Percentiles rank a stretch among this genome's conserved stretches.
phyloP scores from a whole-genome alignment of 2,329 filamentous ascomycete species.

The Claviceps cyperi region DNA sequence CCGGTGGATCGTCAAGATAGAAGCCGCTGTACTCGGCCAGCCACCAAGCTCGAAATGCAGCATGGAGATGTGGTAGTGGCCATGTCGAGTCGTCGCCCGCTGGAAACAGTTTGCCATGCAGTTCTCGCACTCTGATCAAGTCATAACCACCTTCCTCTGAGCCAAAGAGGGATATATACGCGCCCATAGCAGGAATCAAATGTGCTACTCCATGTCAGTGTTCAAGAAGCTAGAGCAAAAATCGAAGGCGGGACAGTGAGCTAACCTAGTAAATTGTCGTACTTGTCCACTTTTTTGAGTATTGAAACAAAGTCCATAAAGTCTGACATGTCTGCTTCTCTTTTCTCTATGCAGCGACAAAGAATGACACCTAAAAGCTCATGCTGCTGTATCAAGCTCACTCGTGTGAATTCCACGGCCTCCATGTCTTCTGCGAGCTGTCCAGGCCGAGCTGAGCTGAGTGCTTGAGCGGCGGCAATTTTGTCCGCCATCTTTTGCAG shows the following conservation, averaged over 20 bases:
- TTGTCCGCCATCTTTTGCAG: constrained; percentile 64
- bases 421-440: constrained; percentile 51
- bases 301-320: constrained; percentile 57
- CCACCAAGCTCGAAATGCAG: constrained; percentile 73
- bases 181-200: constrained; percentile 64
- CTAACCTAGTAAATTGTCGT: constrained; percentile 49
- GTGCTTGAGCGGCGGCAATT: constrained; percentile 56
- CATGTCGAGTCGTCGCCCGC: constrained; percentile 54
- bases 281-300: constrained; percentile 58
- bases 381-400: constrained; percentile 76
- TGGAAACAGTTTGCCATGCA: constrained; percentile 55
- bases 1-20: constrained; percentile 60
- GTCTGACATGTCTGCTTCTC: constrained; percentile 55
- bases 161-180: constrained; percentile 64
- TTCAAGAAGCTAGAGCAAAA: constrained; percentile 2
- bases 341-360: constrained; percentile 61
- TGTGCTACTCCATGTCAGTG: constrained; percentile 39
- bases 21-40: constrained; percentile 84
- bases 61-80: constrained; percentile 61
- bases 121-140: constrained; percentile 51
- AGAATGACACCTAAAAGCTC: constrained; percentile 75
- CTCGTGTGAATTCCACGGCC: constrained; percentile 64
- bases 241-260: not conserved
- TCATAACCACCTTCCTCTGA: constrained; percentile 58
- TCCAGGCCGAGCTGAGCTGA: constrained; percentile 47